Conservation (phyloP, 108 stramenopile genomes). For the Nitzschia putrida region DNA sequence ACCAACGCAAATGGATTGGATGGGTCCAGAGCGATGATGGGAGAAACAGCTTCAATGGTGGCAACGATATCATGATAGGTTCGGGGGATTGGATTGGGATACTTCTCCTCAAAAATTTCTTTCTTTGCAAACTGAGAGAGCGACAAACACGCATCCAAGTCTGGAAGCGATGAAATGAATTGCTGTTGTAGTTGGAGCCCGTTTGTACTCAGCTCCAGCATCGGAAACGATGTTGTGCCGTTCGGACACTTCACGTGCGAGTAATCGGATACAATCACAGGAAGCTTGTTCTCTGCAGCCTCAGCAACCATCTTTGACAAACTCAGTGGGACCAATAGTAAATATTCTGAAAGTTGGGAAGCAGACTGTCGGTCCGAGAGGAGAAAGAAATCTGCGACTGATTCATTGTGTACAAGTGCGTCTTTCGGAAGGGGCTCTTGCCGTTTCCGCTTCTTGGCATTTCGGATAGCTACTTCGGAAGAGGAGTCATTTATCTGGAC, state of each 20-base stretch:
- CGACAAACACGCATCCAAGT: not conserved
- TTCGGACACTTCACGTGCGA: not conserved
- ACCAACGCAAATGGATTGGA: slow-evolving; percentile 73
- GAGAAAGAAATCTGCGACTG: not conserved
- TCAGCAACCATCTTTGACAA: slow-evolving; percentile 18
- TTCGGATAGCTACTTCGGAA: not conserved
- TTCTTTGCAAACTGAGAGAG: slow-evolving; percentile 24
- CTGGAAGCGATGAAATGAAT: not conserved
- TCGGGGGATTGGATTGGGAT: too few relatives aligned
- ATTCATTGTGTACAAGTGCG: too few relatives aligned
- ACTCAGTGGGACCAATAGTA: slow-evolving; percentile 26
- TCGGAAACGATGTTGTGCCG: not conserved
- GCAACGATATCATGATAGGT: slow-evolving; percentile 24
- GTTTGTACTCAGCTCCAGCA: slow-evolving; percentile 15
- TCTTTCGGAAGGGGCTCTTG: too few relatives aligned
- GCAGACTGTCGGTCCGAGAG: not conserved
- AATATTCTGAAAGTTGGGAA: slow-evolving; percentile 15
- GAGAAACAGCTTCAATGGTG: slow-evolving; percentile 75
- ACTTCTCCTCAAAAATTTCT: slow-evolving; percentile 7
- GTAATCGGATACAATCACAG: slow-evolving; percentile 16
- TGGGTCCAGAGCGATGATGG: slow-evolving; percentile 60
- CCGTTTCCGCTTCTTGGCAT: not conserved
- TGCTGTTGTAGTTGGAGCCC: not conserved
- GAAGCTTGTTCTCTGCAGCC: slow-evolving; percentile 14
- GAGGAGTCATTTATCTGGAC: slow-evolving; percentile 8